phyloP scores from a whole-genome alignment of 768 basidiomycete genomes.

The Termitomyces sp. region DNA sequence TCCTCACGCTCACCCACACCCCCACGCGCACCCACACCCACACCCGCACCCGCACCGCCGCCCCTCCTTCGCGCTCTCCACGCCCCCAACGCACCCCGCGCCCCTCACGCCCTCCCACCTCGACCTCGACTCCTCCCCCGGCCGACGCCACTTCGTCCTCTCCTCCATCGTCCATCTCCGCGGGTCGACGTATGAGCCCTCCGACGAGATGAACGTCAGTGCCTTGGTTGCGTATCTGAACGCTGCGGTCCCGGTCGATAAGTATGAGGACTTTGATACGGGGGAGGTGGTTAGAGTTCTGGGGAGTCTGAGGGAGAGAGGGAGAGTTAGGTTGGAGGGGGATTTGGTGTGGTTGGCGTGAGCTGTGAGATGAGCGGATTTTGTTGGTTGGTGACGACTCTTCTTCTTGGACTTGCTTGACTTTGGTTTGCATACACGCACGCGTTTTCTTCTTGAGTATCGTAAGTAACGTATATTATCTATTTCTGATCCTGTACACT shows the following conservation, averaged over 20 bases:
- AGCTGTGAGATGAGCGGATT: too few species aligned
- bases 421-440: too few species aligned
- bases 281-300: conserved; percentile 61
- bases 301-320: conserved; percentile 44
- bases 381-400: too few species aligned
- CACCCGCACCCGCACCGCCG: conserved; percentile 3
- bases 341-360: conserved; percentile 30
- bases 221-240: conserved; percentile 71
- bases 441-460: too few species aligned
- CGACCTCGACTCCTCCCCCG: conserved; percentile 49
- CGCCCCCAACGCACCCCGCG: background rate
- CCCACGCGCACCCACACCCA: background rate
- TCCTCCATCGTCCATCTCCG: conserved; percentile 65
- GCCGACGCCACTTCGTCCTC: conserved; percentile 60
- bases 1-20: conserved; percentile 2
- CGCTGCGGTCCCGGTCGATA: conserved; percentile 72
- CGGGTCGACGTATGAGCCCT: conserved; percentile 60
- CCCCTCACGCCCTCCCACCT: background rate
- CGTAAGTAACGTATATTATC: too few species aligned
- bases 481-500: too few species aligned
- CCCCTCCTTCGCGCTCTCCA: conserved; percentile 6
- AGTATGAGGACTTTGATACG: conserved; percentile 82
- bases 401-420: too few species aligned
- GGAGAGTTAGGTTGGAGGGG: conserved; percentile 50
- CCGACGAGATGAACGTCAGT: conserved; percentile 71